Percentiles rank a stretch among this genome's conserved stretches.
Conservation (phyloP, 2,329 filamentous ascomycete genomes). For the Cladosporium sphaerospermum region DNA sequence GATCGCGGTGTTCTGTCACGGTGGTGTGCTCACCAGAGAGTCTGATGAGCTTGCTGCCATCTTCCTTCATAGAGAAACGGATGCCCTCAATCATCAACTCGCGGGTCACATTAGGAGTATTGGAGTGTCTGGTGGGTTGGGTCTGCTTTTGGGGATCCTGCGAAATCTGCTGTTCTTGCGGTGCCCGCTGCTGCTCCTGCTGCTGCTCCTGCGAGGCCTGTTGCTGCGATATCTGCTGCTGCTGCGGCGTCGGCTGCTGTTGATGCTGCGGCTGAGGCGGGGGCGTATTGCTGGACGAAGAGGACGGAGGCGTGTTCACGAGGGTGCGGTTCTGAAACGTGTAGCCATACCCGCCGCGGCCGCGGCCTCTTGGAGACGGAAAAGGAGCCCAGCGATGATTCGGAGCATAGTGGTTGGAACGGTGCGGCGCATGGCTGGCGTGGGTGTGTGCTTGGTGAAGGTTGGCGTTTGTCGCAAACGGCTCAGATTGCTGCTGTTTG, state of each 20-base stretch:
- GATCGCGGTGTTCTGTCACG: not conserved
- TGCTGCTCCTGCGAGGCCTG: not conserved
- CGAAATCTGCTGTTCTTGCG: not conserved
- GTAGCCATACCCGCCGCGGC: constrained; percentile 20
- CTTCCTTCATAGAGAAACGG: constrained; percentile 64
- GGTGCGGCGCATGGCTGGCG: not conserved
- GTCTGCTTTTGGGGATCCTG: constrained; percentile 39
- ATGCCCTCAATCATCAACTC: constrained; percentile 66
- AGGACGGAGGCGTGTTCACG: constrained; percentile 35
- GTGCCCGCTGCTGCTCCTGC: not conserved
- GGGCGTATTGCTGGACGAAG: constrained; percentile 14
- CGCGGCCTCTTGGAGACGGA: constrained; percentile 14
- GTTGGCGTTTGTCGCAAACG: not conserved
- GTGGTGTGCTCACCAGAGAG: constrained; percentile 55
- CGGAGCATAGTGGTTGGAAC: not conserved
- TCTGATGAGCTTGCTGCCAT: constrained; percentile 77
- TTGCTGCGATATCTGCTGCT: not conserved
- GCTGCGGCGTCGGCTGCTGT: not conserved
- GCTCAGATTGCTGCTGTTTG: constrained; percentile 20
- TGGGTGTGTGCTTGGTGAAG: constrained; percentile 1
- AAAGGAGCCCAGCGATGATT: constrained; percentile 24
- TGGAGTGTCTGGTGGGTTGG: constrained; percentile 12
- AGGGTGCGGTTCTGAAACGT: constrained; percentile 55
- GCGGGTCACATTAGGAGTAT: constrained; percentile 31
- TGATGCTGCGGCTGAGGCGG: not conserved